Conservation (phyloP, 805 yeast species). For the Torulaspora microellipsoides region DNA sequence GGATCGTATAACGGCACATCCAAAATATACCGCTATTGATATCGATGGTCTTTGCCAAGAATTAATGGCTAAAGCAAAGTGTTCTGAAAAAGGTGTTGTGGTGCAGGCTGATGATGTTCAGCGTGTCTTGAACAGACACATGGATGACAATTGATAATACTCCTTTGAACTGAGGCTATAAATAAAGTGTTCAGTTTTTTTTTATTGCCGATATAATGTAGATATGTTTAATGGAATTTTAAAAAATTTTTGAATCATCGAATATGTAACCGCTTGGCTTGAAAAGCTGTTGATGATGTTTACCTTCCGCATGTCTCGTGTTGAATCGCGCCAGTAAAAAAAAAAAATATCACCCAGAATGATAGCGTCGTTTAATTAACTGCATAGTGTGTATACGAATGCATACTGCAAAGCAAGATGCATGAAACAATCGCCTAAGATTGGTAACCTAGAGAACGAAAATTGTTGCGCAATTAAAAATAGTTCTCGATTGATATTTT, state of each 20-base stretch:
- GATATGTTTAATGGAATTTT: background rate
- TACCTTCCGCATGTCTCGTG: too few species aligned
- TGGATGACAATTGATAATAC: constrained; percentile 9
- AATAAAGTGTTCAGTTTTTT: background rate
- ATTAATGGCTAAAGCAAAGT: constrained; percentile 86
- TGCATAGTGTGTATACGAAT: constrained; percentile 1
- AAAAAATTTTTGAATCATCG: too few species aligned
- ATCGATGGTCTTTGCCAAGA: constrained; percentile 91
- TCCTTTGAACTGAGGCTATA: too few species aligned
- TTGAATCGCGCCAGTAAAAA: constrained; percentile 1
- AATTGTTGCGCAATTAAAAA: background rate
- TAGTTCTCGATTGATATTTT: background rate
- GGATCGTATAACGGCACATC: constrained; percentile 94
- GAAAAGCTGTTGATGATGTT: too few species aligned
- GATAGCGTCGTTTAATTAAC: constrained; percentile 5
- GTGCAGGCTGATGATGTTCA: constrained; percentile 78
- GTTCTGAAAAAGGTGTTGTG: constrained; percentile 90
- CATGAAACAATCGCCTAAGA: constrained; percentile 6
- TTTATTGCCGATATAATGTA: background rate
- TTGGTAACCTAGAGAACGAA: background rate
- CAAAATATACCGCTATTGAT: constrained; percentile 87
- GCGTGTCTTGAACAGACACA: constrained; percentile 36
- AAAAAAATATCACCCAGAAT: background rate
- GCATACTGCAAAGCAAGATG: constrained; percentile 1
- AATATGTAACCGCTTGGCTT: too few species aligned